Percentiles rank a stretch among this genome's conserved stretches.
phyloP scores from a whole-genome alignment of 148 eudicot genomes.

The Arbutus unedo region DNA sequence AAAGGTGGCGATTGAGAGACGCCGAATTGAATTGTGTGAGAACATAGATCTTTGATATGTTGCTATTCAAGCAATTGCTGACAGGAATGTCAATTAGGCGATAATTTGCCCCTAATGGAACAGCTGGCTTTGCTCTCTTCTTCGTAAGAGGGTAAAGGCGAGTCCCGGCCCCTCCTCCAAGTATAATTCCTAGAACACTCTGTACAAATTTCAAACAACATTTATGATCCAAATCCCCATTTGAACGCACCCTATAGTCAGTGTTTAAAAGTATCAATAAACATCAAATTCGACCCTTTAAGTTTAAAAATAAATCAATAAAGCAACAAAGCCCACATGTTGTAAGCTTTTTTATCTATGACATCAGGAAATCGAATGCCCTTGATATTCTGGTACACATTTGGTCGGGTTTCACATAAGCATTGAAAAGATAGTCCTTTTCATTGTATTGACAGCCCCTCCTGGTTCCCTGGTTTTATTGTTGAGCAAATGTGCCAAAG shows the following conservation, averaged over 20 bases:
- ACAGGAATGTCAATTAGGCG: constrained; percentile 92
- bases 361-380: not conserved
- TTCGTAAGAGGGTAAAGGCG: constrained; percentile 91
- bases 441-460: not conserved
- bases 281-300: not conserved
- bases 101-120: constrained; percentile 88
- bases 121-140: constrained; percentile 95
- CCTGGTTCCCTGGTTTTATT: not conserved
- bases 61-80: constrained; percentile 93
- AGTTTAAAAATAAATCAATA: not conserved
- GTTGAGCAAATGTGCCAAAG: not conserved
- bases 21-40: constrained; percentile 96
- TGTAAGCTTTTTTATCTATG: not conserved
- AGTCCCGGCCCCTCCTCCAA: constrained; percentile 98
- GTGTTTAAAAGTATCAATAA: not conserved
- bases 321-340: not conserved
- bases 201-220: constrained; percentile 22
- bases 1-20: constrained; percentile 85
- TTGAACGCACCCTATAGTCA: not conserved
- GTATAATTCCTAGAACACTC: constrained; percentile 98
- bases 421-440: not conserved
- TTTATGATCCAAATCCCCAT: not conserved
- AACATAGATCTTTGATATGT: constrained; percentile 78
- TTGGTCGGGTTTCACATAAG: constrained; percentile 3
- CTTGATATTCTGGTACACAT: not conserved